A percentile compares a stretch with the other conserved stretches of the same genome.
phyloP scores from a whole-genome alignment of 2,329 filamentous ascomycete species.

The Metarhizium rileyi region DNA sequence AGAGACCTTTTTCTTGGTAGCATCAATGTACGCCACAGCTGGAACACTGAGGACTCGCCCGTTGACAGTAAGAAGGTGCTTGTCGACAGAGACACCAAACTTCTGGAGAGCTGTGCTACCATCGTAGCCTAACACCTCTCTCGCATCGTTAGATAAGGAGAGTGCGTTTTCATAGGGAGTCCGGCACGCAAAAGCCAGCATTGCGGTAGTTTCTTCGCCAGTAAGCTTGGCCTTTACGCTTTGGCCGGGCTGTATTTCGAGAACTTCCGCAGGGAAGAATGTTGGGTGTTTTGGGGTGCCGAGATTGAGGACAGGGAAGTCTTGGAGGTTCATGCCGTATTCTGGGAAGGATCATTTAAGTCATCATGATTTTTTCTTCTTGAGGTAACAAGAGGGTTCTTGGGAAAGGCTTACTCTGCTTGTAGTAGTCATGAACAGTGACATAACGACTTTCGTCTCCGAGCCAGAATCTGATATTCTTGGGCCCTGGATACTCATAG shows the following conservation, averaged over 20 bases:
- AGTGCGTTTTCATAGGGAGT: constrained; percentile 55
- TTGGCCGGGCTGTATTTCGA: constrained; percentile 56
- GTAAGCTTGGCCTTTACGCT: constrained; percentile 48
- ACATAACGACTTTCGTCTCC: constrained; percentile 19
- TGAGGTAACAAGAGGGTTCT: not conserved
- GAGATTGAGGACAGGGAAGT: constrained; percentile 56
- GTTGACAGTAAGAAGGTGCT: constrained; percentile 58
- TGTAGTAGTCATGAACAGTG: constrained; percentile 35
- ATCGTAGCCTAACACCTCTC: constrained; percentile 48
- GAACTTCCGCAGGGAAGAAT: constrained; percentile 59
- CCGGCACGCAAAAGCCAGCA: constrained; percentile 66
- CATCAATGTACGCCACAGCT: constrained; percentile 43
- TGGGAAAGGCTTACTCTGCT: constrained; percentile 25
- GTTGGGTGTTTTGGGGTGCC: constrained; percentile 46
- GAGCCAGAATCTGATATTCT: constrained; percentile 22
- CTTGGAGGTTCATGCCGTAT: constrained; percentile 24
- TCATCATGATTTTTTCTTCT: too few species aligned
- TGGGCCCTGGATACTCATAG: constrained; percentile 23
- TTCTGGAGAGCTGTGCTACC: constrained; percentile 30
- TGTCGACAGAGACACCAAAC: constrained; percentile 56
- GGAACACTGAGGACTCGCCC: constrained; percentile 60
- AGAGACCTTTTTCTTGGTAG: constrained; percentile 11
- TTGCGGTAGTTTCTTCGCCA: constrained; percentile 50
- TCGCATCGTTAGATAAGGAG: constrained; percentile 51
- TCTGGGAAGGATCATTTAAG: constrained; percentile 14